A percentile compares a stretch with the other conserved stretches of the same genome.
These are phyloP conservation scores for Botryotinia convoluta DNA, from an alignment of 2,329 filamentous ascomycete genomes.

Conservation along the genomic window DNA sequence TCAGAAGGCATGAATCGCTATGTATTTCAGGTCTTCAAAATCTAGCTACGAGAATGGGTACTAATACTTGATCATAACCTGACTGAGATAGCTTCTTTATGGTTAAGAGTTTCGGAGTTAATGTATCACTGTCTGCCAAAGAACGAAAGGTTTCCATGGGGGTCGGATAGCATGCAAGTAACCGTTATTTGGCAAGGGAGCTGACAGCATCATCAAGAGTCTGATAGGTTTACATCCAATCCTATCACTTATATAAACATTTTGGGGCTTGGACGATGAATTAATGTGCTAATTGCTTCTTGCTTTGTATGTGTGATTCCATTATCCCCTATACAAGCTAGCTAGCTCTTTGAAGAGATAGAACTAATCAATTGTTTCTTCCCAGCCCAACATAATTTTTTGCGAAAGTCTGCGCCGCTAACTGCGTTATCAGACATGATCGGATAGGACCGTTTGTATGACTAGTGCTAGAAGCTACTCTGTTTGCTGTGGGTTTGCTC, in stretches of 20 bases:
- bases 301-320: not conserved
- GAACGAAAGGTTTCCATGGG: not conserved
- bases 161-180: not conserved
- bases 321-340: not conserved
- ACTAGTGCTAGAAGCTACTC: not conserved
- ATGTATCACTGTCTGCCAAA: not conserved
- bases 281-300: not conserved
- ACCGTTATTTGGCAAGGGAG: not conserved
- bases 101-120: not conserved
- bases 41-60: not conserved
- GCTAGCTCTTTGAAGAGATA: not conserved
- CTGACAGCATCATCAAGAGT: not conserved
- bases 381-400: not conserved
- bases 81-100: not conserved
- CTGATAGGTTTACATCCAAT: not conserved
- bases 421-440: not conserved
- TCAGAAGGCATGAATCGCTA: not conserved
- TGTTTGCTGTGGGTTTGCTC: not conserved
- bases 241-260: accelerated
- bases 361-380: not conserved
- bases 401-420: not conserved
- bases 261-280: not conserved
- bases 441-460: not conserved
- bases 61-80: not conserved
- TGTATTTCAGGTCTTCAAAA: not conserved